Percentiles rank a stretch among this genome's conserved stretches.
Evolutionary conservation across 129 eudicot genomes (phyloP).

Genomic region (Ambrosia trifida): DNA sequence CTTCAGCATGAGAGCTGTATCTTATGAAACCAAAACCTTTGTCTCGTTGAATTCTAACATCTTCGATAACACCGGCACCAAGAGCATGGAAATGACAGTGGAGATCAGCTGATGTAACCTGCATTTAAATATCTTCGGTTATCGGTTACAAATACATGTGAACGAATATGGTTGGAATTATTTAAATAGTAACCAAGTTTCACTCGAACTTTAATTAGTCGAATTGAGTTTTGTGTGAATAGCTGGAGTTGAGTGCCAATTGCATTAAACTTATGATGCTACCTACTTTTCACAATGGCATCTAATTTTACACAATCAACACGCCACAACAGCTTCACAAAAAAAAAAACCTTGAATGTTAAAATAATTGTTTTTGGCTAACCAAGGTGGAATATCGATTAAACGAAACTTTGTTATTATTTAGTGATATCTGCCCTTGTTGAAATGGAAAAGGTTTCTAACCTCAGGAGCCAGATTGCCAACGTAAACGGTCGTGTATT

Average conservation of each 20-base stretch:
- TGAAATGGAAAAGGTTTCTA: neutral
- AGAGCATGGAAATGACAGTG: constrained; percentile 78
- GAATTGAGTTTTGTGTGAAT: neutral
- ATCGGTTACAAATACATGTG: neutral
- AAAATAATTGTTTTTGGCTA: neutral
- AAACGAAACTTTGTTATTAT: neutral
- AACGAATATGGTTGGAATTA: neutral
- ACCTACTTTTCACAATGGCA: neutral
- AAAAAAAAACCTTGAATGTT: neutral
- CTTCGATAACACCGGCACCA: constrained; percentile 84
- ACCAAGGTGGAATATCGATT: neutral
- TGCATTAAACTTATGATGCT: neutral
- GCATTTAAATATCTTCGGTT: constrained; percentile 6
- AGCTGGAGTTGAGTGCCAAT: neutral
- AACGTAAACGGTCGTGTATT: constrained; percentile 78
- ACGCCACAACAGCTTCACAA: neutral
- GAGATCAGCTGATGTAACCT: constrained; percentile 82
- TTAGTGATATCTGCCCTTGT: neutral
- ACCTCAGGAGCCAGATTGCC: constrained; percentile 92
- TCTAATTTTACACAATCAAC: neutral
- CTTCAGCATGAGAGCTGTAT: constrained; percentile 67
- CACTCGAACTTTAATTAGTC: neutral
- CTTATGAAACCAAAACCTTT: constrained; percentile 83
- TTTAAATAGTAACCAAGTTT: neutral
- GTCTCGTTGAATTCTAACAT: constrained; percentile 76